Evolutionary conservation across 2,329 filamentous ascomycete genomes (phyloP), one percentile per base, ranked within the genome.

Genomic region (Fusarium armeniacum): DNA sequence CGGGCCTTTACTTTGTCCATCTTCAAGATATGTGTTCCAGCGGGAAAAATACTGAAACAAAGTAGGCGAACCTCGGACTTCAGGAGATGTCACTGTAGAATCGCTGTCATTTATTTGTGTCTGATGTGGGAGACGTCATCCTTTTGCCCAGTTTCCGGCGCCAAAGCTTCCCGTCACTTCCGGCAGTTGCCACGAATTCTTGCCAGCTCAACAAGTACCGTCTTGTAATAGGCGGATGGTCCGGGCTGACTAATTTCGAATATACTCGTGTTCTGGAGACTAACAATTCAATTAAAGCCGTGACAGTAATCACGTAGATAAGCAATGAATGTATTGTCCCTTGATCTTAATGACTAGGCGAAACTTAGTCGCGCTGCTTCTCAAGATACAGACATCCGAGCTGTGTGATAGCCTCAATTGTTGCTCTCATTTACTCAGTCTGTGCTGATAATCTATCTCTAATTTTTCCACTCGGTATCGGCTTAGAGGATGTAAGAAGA

Each of bases 1-100:
- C 68, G 76, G 3, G 77, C 58, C 33, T 68, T 74, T 10, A 78
- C 75, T 51, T 79, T 81, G 45, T 81, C 72, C 79, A 81, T 81
- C 18, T 45, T 61, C 28, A 3, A 16, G 13, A 20, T 28, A 28
- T 22, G 24, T 40, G 15, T 22, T 2, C 5, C 6, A 16, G 10
- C 15, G 7, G 11, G 18, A 6, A 45, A 6, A 18, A 13, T 20
- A 5, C 5, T 45, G 26, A 30, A 26, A 46, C 4, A 28, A 18
- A 12, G 6, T 5, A 10, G 7, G n/a, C 2, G 3, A 35, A 4
- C 8, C 20, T 20, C 9, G 3, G 12, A 33, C 15, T 16, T 5
- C 10, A 26, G 32, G 5, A 9, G 18, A 33, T 33, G 11, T 10
- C 9, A 26, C 15, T 57, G 26, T 40, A n/a, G 5, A 47, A 6